Conservation (phyloP, 78 protist genomes). For the Dictyostelium firmibasis region DNA sequence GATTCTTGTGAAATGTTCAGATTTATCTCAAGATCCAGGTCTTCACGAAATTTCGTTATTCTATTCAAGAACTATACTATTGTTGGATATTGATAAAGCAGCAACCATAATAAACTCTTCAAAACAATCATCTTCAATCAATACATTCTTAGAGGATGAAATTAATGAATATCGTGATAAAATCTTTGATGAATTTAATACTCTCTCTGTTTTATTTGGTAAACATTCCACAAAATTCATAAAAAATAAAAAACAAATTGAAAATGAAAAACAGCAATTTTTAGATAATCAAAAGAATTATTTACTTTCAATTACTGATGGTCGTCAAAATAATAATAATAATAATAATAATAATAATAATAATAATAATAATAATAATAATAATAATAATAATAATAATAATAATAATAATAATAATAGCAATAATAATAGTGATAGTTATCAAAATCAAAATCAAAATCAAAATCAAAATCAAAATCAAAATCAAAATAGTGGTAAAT, state of each 20-base stretch:
- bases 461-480: too few relatives aligned
- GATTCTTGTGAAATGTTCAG: neutral
- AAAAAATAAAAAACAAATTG: neutral
- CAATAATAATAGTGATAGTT: neutral
- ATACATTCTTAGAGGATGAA: conserved; percentile 59
- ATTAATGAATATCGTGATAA: conserved; percentile 56
- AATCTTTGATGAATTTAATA: conserved; percentile 94
- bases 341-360: neutral
- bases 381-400: neutral
- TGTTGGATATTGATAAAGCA: conserved; percentile 30
- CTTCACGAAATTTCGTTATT: conserved; percentile 93
- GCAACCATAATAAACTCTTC: neutral
- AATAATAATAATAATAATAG: neutral
- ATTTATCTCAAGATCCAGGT: conserved; percentile 74
- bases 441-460: too few relatives aligned
- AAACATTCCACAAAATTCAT: conserved; percentile 83
- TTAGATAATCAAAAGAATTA: neutral
- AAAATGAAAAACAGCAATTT: neutral
- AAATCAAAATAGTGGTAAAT: neutral
- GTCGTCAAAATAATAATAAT: neutral
- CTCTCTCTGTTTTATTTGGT: conserved; percentile 89
- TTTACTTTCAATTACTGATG: neutral
- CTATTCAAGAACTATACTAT: conserved; percentile 87
- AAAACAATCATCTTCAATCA: neutral
- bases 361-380: neutral